phyloP scores from a whole-genome alignment of 208 protist genomes.

The Vickermania spadyakhi region DNA sequence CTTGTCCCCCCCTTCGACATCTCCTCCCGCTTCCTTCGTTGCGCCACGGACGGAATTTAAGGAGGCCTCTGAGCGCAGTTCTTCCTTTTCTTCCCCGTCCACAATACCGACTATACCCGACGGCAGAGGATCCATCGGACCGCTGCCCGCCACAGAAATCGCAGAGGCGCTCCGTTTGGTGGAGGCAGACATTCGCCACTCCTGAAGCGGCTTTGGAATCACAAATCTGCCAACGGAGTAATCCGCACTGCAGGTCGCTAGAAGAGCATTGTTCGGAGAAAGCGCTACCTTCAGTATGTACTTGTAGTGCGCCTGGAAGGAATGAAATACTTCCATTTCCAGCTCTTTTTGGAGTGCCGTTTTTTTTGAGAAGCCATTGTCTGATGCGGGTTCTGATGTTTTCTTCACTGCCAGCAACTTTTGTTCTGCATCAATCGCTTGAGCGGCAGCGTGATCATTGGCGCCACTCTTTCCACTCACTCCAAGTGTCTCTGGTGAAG shows the following conservation, averaged over 20 bases:
- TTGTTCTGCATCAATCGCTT: background rate
- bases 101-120: background rate
- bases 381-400: background rate
- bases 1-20: background rate
- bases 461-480: background rate
- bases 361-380: background rate
- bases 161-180: background rate
- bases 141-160: background rate
- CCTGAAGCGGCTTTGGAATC: conserved; percentile 25
- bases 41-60: background rate
- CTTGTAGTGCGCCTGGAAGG: conserved; percentile 81
- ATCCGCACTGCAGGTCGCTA: conserved; percentile 78
- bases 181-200: background rate
- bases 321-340: conserved; percentile 63
- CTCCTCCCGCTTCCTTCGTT: background rate
- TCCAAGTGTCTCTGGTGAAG: background rate
- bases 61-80: background rate
- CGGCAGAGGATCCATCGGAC: background rate
- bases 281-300: conserved; percentile 84
- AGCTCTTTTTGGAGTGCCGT: conserved; percentile 23
- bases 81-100: background rate
- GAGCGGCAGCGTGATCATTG: background rate
- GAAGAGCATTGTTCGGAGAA: conserved; percentile 38
- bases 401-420: conserved; percentile 6
- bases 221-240: conserved; percentile 72